Conservation (phyloP, 2,329 filamentous ascomycete genomes). For the Tolypocladium tropicale region DNA sequence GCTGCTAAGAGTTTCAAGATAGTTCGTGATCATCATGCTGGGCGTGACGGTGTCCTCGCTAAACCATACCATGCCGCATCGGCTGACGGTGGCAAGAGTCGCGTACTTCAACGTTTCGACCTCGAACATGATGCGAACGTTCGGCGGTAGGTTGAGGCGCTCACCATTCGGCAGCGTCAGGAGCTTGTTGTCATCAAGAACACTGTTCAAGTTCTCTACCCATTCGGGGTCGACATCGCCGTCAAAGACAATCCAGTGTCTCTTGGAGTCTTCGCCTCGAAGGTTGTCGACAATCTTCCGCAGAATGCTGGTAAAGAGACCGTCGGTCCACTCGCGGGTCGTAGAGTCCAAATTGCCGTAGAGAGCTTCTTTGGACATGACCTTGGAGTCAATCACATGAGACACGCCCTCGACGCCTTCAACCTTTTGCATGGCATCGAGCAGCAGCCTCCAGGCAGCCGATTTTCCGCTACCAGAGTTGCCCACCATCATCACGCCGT, state of each 20-base stretch:
- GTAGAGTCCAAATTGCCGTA: slow-evolving; percentile 95
- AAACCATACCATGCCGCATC: slow-evolving; percentile 99
- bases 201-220: slow-evolving; percentile 99
- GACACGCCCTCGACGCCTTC: slow-evolving; percentile 89
- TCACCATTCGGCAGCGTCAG: slow-evolving; percentile 96
- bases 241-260: slow-evolving; percentile 99
- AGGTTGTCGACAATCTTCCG: slow-evolving; percentile 98
- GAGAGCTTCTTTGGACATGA: slow-evolving; percentile 97
- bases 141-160: slow-evolving; percentile 84
- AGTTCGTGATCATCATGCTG: slow-evolving; percentile 85
- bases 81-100: slow-evolving; percentile 95
- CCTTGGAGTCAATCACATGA: slow-evolving; percentile 97
- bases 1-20: slow-evolving; percentile 72
- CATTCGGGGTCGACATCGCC: slow-evolving; percentile 98
- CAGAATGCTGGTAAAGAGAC: slow-evolving; percentile 93
- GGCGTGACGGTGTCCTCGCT: slow-evolving; percentile 94
- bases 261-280: slow-evolving; percentile 89
- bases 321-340: slow-evolving; percentile 97
- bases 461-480: slow-evolving; percentile 97
- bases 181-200: slow-evolving; percentile 97
- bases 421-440: slow-evolving; percentile 83
- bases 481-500: slow-evolving; percentile 99
- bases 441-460: slow-evolving; percentile 81
- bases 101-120: slow-evolving; percentile 97
- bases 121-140: slow-evolving; percentile 99